Percentiles rank a stretch among this genome's conserved stretches.
Conservation (phyloP, 345 rosid genomes). For the Combretum micranthum region DNA sequence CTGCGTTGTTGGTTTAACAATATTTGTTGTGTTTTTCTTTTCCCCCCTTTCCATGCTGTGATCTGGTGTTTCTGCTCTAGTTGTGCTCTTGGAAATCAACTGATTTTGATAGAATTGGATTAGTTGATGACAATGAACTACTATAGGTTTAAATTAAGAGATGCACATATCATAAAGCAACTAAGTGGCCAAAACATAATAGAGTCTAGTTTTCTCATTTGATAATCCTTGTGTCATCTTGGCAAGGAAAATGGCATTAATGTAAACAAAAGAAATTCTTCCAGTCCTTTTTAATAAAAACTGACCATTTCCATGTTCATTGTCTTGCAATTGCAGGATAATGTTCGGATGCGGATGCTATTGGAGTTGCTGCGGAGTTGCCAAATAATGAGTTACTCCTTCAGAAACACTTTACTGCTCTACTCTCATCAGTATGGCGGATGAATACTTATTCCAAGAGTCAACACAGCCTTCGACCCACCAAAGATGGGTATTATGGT, state of each 20-base stretch:
- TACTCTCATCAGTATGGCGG: conserved; percentile 86
- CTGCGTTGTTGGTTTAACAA: no score
- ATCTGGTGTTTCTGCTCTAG: no score
- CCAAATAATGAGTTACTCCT: conserved; percentile 85
- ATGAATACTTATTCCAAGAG: conserved; percentile 19
- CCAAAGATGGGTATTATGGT: conserved; percentile 38
- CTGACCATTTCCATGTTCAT: conserved; percentile 14
- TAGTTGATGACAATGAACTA: no score
- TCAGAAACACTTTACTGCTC: conserved; percentile 81
- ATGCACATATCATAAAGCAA: no score
- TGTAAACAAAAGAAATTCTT: background rate
- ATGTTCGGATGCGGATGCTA: conserved; percentile 52
- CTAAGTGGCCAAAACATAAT: no score
- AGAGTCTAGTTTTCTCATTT: no score
- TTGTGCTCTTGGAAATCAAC: no score
- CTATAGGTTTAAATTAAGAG: no score
- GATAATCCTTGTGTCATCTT: no score
- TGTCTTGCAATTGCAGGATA: conserved; percentile 56
- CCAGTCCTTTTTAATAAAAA: background rate
- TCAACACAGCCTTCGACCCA: conserved; percentile 22
- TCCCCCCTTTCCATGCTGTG: no score
- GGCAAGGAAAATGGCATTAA: background rate
- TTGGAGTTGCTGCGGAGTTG: conserved; percentile 66
- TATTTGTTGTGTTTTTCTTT: no score
- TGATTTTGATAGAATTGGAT: no score